These are phyloP conservation scores for Talaromyces atroroseus DNA, from an alignment of 2,329 filamentous ascomycete species.

Conservation along the genomic window DNA sequence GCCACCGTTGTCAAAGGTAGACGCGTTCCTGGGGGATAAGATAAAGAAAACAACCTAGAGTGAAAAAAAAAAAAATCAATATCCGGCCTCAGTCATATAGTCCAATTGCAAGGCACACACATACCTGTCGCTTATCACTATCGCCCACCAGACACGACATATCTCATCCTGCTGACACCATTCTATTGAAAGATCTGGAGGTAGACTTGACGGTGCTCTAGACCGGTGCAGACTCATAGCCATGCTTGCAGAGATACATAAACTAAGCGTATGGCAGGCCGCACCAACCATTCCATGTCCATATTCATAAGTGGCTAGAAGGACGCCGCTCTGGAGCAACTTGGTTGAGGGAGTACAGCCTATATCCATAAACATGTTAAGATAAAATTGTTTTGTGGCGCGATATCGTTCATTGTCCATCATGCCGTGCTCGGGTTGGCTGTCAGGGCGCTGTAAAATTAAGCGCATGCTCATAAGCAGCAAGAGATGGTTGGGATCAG, in stretches of 20 bases:
- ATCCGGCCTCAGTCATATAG: no score
- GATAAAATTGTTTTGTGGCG: background rate
- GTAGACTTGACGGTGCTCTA: background rate
- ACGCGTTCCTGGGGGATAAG: background rate
- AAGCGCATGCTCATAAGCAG: conserved; percentile 1
- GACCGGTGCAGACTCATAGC: background rate
- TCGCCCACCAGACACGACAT: background rate
- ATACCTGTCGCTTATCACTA: conserved; percentile 3
- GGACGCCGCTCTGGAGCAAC: background rate
- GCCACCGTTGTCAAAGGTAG: background rate
- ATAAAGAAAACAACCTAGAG: background rate
- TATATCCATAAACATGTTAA: background rate
- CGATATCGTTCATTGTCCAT: background rate
- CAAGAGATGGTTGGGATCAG: background rate
- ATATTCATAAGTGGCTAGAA: conserved; percentile 4
- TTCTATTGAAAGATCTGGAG: background rate
- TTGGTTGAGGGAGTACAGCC: background rate
- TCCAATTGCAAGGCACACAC: background rate
- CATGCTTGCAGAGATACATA: conserved; percentile 3
- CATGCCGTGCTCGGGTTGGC: background rate
- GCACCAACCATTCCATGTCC: background rate
- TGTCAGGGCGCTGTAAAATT: background rate
- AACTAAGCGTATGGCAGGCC: background rate
- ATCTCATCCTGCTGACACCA: background rate
- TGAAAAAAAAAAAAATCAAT: background rate